These are phyloP conservation scores for Coemansia sp. DNA, from an alignment of 192 early-diverging fungal genomes.

Conservation along the genomic window DNA sequence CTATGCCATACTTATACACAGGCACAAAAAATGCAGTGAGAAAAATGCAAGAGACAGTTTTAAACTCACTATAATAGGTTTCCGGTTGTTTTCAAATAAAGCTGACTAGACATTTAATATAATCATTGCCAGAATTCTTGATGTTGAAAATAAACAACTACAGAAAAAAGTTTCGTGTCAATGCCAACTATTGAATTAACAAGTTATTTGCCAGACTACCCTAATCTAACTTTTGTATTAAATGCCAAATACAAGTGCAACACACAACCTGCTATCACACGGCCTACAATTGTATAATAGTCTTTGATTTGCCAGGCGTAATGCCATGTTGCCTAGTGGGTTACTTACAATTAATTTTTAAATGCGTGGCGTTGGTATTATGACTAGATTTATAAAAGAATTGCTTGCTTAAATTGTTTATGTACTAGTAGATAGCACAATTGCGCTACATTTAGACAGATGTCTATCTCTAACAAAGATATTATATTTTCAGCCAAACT, in stretches of 20 bases:
- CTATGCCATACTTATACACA: too few relatives aligned
- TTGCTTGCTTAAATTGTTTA: not conserved
- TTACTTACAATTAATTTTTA: not conserved
- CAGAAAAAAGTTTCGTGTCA: not conserved
- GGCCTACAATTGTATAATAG: slow-evolving; percentile 8
- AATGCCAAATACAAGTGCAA: not conserved
- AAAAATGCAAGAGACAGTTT: too few relatives aligned
- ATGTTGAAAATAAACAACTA: not conserved
- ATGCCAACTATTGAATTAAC: not conserved
- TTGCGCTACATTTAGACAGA: not conserved
- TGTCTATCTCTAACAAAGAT: not conserved
- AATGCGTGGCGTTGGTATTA: not conserved
- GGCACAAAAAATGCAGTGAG: too few relatives aligned
- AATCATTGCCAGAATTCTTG: too few relatives aligned
- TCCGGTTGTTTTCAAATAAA: too few relatives aligned
- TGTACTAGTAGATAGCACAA: not conserved
- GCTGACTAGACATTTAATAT: too few relatives aligned
- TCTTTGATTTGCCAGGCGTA: not conserved
- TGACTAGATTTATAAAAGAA: not conserved
- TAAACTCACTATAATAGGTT: too few relatives aligned
- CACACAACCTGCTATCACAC: not conserved
- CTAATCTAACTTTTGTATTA: not conserved
- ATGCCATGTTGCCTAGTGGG: not conserved
- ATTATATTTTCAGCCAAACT: not conserved
- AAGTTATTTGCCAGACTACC: not conserved